Evolutionary conservation across 345 rosid genomes (phyloP).

Genomic region (Cochlearia excelsa): DNA sequence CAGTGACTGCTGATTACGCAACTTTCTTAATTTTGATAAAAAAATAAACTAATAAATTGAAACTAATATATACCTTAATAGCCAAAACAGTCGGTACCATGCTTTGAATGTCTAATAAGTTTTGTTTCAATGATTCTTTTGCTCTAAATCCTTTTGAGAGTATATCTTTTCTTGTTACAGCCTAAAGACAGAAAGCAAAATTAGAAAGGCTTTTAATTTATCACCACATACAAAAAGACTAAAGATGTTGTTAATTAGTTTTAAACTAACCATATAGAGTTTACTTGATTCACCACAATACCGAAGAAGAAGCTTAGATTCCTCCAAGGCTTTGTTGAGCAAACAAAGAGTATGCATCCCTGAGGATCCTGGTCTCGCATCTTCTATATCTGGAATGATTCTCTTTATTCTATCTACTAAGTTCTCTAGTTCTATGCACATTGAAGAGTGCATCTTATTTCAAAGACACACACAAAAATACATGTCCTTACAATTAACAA

Average conservation of each 20-base stretch:
- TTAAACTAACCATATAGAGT: slow-evolving; percentile 68
- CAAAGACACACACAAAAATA: no score
- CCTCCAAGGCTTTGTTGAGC: slow-evolving; percentile 50
- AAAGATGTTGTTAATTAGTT: background rate
- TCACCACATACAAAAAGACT: background rate
- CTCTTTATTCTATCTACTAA: slow-evolving; percentile 44
- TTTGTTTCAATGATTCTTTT: slow-evolving; percentile 51
- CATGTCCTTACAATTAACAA: no score
- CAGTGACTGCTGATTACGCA: slow-evolving; percentile 6
- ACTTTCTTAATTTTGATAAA: no score
- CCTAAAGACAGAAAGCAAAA: slow-evolving; percentile 50
- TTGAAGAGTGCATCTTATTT: slow-evolving; percentile 57
- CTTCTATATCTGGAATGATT: slow-evolving; percentile 69
- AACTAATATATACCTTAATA: slow-evolving; percentile 45
- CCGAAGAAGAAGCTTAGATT: slow-evolving; percentile 58
- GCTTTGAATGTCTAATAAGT: slow-evolving; percentile 51
- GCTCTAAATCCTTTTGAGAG: slow-evolving; percentile 47
- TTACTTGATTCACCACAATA: slow-evolving; percentile 73
- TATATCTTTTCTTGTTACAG: slow-evolving; percentile 51
- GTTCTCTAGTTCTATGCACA: slow-evolving; percentile 55
- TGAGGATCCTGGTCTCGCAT: slow-evolving; percentile 64
- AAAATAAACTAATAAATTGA: no score
- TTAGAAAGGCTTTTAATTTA: no score
- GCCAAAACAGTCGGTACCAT: slow-evolving; percentile 70
- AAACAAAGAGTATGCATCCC: slow-evolving; percentile 61